phyloP scores from a whole-genome alignment of 441 rosid genomes.

The Syzygium syzygioides region DNA sequence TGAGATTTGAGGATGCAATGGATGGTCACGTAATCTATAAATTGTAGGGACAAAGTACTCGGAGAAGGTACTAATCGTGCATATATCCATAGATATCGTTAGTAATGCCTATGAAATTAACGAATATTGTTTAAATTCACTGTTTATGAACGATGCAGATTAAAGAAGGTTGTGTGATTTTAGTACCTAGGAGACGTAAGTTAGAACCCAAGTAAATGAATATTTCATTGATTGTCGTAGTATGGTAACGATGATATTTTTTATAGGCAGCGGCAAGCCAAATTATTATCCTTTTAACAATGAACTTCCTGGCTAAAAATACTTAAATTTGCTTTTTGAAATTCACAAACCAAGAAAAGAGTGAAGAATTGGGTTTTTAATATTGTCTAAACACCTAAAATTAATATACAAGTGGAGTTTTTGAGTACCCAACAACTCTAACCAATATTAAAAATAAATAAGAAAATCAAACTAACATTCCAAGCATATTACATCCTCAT shows the following conservation, averaged over 20 bases:
- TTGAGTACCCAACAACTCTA: background rate
- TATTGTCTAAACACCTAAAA: background rate
- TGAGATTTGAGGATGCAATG: background rate
- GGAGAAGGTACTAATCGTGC: background rate
- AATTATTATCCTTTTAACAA: background rate
- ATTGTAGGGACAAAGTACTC: background rate
- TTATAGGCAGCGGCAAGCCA: background rate
- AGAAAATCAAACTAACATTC: background rate
- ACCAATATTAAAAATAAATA: background rate
- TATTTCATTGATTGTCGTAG: background rate
- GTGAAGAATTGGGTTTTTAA: background rate
- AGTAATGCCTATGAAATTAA: too few species aligned
- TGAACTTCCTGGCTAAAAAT: background rate
- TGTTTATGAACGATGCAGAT: too few species aligned
- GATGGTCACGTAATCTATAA: background rate
- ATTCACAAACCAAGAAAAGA: background rate
- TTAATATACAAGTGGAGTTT: background rate
- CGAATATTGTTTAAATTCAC: too few species aligned
- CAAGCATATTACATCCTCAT: background rate
- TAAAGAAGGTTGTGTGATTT: too few species aligned
- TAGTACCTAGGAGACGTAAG: too few species aligned
- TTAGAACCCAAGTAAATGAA: background rate
- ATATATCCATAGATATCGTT: too few species aligned
- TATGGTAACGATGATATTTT: background rate
- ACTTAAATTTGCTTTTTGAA: background rate